Percentiles rank a stretch among this genome's conserved stretches.
Conservation (phyloP, 495 filamentous ascomycete genomes). For the Aspergillus ellipticus region DNA sequence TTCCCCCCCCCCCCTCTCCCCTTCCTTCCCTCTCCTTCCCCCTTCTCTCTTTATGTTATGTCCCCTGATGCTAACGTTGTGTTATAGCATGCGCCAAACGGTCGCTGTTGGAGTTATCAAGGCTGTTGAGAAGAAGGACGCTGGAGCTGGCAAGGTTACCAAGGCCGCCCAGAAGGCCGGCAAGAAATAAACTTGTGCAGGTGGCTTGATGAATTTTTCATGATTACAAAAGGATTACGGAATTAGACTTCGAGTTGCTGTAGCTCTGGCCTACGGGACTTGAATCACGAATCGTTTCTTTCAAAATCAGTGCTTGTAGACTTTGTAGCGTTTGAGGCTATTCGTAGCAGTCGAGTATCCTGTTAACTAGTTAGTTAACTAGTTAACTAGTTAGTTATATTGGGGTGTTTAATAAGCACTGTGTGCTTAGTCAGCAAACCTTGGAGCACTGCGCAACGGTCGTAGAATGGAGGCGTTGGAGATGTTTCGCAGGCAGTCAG, state of each 20-base stretch:
- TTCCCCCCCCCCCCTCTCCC: too few relatives aligned
- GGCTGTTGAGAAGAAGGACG: slow-evolving; percentile 73
- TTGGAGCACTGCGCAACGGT: too few relatives aligned
- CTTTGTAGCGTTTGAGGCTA: background rate
- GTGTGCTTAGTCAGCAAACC: too few relatives aligned
- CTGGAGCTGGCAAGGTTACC: slow-evolving; percentile 68
- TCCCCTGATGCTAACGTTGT: too few relatives aligned
- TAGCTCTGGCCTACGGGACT: slow-evolving; percentile 14
- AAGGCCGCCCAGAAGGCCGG: slow-evolving; percentile 65
- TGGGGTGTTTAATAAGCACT: too few relatives aligned
- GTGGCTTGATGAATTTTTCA: slow-evolving; percentile 14
- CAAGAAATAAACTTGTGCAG: slow-evolving; percentile 55
- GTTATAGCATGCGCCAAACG: slow-evolving; percentile 78
- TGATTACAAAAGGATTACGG: slow-evolving; percentile 14
- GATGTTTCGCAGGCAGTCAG: too few relatives aligned
- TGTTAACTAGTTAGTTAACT: too few relatives aligned
- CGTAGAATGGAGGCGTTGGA: too few relatives aligned
- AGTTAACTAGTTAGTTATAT: too few relatives aligned
- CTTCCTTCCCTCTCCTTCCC: too few relatives aligned
- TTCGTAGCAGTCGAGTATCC: too few relatives aligned
- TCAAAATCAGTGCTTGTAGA: slow-evolving; percentile 1
- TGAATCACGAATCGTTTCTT: slow-evolving; percentile 11
- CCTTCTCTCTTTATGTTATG: too few relatives aligned
- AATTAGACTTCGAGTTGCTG: slow-evolving; percentile 15
- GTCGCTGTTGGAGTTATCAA: slow-evolving; percentile 98